Evolutionary conservation across 306 rosid genomes (phyloP), one percentile per base, ranked within the genome.

Genomic region (Acacia confusa): DNA sequence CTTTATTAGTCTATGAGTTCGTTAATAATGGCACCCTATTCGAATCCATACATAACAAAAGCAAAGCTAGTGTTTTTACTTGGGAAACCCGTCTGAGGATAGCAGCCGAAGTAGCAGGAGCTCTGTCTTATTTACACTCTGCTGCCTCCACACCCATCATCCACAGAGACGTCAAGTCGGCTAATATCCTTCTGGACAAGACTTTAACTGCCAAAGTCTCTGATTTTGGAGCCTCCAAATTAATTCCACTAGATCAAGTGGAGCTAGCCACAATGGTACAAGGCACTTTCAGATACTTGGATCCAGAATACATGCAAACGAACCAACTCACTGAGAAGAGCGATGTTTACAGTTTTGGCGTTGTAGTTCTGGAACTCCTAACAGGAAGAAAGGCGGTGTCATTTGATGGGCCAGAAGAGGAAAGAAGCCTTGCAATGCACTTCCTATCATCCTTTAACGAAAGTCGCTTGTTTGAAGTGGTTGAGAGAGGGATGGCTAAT

Each of bases 281-380:
- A 85, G 89, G 91, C 44, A 89, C 89, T 19, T 44, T 85, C 0
- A 89, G 91, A 1, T 89, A 89, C 47, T 53, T 89, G 2, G 88
- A 89, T 28, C 88, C 88, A 0, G 87, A 89, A 32, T 89, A 82
- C 48, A 41, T 87, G 77, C 82, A 60, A 3, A 85, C 85, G 22
- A 83, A 83, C 41, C 84, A 85, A 53, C 60, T 89, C 20, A 85
- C 88, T 0, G 88, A 83, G 10, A 85, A 89, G 22, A 89, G 91
- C 32, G 91, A 87, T 44, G 92, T 89, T 0, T 87, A 87, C 13
- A 89, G 91, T 71, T 89, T 89, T 38, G 89, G 91, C 0, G 83
- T 89, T 14, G 91, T 89, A 4, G 70, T 89, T 3, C 77, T 71
- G 0, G 91, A 89, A 77, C 53, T 89, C 1, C 36, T 87, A 3